Evolutionary conservation across 371 early-diverging fungal species (phyloP), one percentile per base, ranked within the genome.

Genomic region (Smittium culicis): DNA sequence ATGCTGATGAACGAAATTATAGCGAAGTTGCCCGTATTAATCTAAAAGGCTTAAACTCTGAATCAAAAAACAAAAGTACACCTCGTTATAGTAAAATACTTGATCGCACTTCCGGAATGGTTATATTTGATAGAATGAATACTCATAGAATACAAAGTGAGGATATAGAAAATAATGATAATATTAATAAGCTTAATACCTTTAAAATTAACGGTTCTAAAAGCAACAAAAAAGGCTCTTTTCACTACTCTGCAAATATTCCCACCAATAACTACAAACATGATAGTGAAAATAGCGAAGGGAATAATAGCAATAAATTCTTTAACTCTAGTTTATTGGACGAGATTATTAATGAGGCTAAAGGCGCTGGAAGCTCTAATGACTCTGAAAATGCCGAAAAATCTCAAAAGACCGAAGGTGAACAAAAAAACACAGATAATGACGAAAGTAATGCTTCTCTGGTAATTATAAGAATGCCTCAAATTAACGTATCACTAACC

Each of bases 61-160:
- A 45, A 11, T 5, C 45, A 11, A 20, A 5, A 45, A 45, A 45
- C 5, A 20, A 45, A 45, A 45, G 45, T 11, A 20, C 71, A 35
- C 81, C 80, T 57, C 80, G 85, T 67, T 85, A 91, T 70, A 83
- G 85, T 64, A 83, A 88, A 28, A 80, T 93, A 31, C 88, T 88
- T 62, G 83, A 84, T 45, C 80, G 85, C 57, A 81, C 88, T 25
- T 82, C 85, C 11, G 87, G 88, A 0, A 77, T 85, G n/a, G 72
- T 89, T 60, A 85, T 87, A 31, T 86, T 84, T 55, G 92, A 91
- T 68, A 87, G 85, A 60, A 83, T 85, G 67, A 93, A 93, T 65
- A 86, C 90, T 25, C 79, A 89, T n/a, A 79, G 87, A 54, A 77
- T 85, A 64, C n/a, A 63, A 33, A 32, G 32, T 5, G 34, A 30